Conservation (phyloP, 805 yeast species). For the Kodamaea fukazawae region DNA sequence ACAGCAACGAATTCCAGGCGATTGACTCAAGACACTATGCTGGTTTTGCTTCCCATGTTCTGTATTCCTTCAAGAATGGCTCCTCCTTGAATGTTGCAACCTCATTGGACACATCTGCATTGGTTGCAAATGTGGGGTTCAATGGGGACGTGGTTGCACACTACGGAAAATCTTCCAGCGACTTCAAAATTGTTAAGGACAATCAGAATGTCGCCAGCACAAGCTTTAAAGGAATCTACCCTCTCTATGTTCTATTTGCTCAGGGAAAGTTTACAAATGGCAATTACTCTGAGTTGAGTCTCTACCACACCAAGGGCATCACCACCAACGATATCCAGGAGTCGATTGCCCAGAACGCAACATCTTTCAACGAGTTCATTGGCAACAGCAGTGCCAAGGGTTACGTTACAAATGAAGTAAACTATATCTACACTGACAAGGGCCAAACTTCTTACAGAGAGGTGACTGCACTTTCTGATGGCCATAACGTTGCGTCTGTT, state of each 20-base stretch:
- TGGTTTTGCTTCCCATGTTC: slow-evolving; percentile 1
- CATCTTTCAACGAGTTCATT: not conserved
- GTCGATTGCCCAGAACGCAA: slow-evolving; percentile 3
- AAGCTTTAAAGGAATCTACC: too few species aligned
- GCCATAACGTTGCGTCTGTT: too few species aligned
- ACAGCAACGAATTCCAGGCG: not conserved
- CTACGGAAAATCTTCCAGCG: slow-evolving; percentile 2
- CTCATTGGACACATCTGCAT: slow-evolving; percentile 1
- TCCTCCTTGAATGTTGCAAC: not conserved
- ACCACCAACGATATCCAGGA: not conserved
- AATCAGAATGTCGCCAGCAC: not conserved
- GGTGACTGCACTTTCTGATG: too few species aligned
- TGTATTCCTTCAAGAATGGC: not conserved
- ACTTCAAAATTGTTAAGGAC: not conserved
- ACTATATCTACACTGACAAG: not conserved
- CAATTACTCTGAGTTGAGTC: too few species aligned
- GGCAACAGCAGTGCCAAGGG: not conserved
- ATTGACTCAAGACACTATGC: slow-evolving; percentile 3
- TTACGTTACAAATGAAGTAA: too few species aligned
- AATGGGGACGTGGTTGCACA: not conserved
- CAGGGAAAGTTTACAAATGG: too few species aligned
- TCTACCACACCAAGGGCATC: slow-evolving; percentile 1
- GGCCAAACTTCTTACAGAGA: not conserved
- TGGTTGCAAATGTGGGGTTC: not conserved
- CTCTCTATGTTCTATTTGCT: too few species aligned